These are phyloP conservation scores for Lentinula aciculospora DNA, from an alignment of 768 basidiomycete species.

Conservation along the genomic window DNA sequence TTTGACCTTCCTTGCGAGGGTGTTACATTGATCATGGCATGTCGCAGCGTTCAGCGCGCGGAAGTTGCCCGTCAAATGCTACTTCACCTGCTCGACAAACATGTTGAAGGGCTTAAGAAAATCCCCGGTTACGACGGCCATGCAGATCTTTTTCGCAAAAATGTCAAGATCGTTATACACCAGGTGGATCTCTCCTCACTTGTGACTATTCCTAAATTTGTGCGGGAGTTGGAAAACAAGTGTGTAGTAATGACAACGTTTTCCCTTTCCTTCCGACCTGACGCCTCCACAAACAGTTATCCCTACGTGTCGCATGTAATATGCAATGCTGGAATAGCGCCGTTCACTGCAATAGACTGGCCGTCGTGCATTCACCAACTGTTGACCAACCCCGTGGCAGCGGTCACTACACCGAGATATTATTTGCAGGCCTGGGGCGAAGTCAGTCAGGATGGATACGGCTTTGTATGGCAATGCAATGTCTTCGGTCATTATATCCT, in stretches of 20 bases:
- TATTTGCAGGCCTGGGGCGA: constrained; percentile 56
- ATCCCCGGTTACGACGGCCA: constrained; percentile 40
- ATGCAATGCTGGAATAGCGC: constrained; percentile 72
- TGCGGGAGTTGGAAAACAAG: constrained; percentile 46
- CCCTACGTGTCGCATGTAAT: constrained; percentile 78
- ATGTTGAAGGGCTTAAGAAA: constrained; percentile 34
- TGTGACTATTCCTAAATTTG: constrained; percentile 57
- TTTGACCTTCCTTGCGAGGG: constrained; percentile 34
- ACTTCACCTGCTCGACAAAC: constrained; percentile 45
- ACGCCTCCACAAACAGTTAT: constrained; percentile 38
- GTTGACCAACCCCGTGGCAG: constrained; percentile 33
- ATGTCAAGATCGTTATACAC: constrained; percentile 55
- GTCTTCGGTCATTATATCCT: constrained; percentile 77
- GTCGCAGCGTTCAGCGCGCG: constrained; percentile 61
- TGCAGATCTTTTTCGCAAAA: constrained; percentile 51
- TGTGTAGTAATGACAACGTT: constrained; percentile 25
- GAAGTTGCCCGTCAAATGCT: constrained; percentile 55
- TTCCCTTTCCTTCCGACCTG: background rate
- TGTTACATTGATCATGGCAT: constrained; percentile 76
- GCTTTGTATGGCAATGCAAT: constrained; percentile 83
- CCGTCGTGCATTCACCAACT: constrained; percentile 38
- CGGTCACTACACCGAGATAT: constrained; percentile 50
- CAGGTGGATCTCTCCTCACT: constrained; percentile 61
- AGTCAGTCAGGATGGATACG: constrained; percentile 61
- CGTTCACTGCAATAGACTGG: constrained; percentile 53